Evolutionary conservation across 2,329 filamentous ascomycete species (phyloP), one percentile per base, ranked within the genome.

Genomic region (Xylariaceae sp.): DNA sequence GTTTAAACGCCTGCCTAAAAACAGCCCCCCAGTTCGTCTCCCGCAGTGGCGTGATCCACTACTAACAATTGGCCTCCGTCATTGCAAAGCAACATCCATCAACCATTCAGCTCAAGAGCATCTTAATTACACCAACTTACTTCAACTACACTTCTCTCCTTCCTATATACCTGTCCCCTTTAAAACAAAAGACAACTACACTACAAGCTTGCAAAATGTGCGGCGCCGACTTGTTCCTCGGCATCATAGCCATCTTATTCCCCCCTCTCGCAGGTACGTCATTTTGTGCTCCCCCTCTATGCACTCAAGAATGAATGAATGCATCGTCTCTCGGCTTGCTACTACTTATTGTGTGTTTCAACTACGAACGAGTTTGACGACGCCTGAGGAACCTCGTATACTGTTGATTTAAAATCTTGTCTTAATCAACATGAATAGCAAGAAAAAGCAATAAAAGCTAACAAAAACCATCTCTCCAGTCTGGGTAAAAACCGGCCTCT

Each of bases 401-500:
- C n/a, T n/a, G n/a, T 43, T 16, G 7, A 7, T 31, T 31, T 12
- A 31, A 31, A 7, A 31, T 31, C 28, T 31, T 7, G 6, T 7
- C 6, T 12, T 12, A 31, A 12, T 7, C 28, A 31, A 31, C 12
- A 31, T 31, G 6, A 6, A 31, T 31, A 31, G 28, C 6, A 12
- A 23, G n/a, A 14, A 36, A 28, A 48, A 28, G 2, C 23, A 41
- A 36, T 36, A 43, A 36, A 41, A 41, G 59, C 74, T 78, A 70
- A 77, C 73, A 53, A 44, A 39, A 9, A 8, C 4, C 17, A 33
- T 39, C 49, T 34, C 26, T 50, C 67, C 69, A 92, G 95, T 99
- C 69, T 99, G 95, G 95, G 91, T 99, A 60, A 99, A 98, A 79
- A 82, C 89, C 69, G 95, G 95, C 63, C 82, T 99, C 77, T 99